Percentiles rank a stretch among this genome's conserved stretches.
phyloP scores from a whole-genome alignment of 768 basidiomycete genomes.

The Lyophyllum shimeji region DNA sequence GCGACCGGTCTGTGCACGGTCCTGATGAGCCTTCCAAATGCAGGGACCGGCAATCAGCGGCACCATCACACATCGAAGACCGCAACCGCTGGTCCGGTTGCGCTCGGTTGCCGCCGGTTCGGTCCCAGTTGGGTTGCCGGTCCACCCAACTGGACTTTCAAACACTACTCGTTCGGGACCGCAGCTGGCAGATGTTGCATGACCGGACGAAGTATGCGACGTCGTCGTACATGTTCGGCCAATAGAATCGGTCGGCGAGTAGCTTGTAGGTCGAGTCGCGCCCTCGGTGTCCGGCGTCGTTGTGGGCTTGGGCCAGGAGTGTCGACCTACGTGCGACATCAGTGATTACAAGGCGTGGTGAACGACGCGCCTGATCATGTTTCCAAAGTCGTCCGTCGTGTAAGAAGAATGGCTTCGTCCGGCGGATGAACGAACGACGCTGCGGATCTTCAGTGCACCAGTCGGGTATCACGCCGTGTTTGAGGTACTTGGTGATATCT shows the following conservation, averaged over 20 bases:
- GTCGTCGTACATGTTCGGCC: constrained; percentile 24
- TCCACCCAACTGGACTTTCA: no score
- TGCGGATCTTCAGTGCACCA: background rate
- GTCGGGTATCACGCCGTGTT: background rate
- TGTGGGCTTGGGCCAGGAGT: constrained; percentile 25
- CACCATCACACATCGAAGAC: no score
- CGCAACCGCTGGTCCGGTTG: no score
- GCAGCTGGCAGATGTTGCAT: constrained; percentile 24
- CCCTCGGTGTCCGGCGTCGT: constrained; percentile 27
- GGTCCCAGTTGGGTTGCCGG: no score
- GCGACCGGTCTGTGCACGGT: no score
- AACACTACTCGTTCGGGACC: no score
- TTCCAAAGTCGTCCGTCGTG: constrained; percentile 19
- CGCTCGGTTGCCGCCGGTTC: no score
- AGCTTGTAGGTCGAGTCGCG: constrained; percentile 21
- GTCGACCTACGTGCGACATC: constrained; percentile 5
- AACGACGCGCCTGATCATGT: constrained; percentile 3
- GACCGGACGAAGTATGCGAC: background rate
- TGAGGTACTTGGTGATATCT: constrained; percentile 18
- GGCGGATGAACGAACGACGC: background rate
- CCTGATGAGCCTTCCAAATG: no score
- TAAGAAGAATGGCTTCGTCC: constrained; percentile 11
- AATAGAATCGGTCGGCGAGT: constrained; percentile 28
- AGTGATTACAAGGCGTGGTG: constrained; percentile 25
- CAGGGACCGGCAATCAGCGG: no score